Evolutionary conservation across 2,329 filamentous ascomycete species (phyloP).

Genomic region (Monilinia laxa): DNA sequence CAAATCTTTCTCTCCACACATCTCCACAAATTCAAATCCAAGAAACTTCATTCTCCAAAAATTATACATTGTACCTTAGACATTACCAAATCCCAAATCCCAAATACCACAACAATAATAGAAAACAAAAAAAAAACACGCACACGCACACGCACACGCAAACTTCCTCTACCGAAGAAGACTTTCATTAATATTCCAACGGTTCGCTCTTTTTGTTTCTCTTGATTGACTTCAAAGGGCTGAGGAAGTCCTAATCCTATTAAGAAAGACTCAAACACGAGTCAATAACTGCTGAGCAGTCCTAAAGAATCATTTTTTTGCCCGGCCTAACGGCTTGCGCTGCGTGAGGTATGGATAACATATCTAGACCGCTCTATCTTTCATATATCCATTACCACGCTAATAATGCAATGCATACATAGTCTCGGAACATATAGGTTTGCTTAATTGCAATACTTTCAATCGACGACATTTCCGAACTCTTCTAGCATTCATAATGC

Average conservation of each 20-base stretch:
- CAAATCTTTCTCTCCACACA: slow-evolving; percentile 17
- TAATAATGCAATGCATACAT: slow-evolving; percentile 35
- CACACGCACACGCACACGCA: too few relatives aligned
- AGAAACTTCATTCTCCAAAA: background rate
- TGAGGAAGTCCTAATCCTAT: slow-evolving; percentile 33
- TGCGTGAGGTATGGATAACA: slow-evolving; percentile 68
- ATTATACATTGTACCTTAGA: background rate
- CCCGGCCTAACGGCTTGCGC: slow-evolving; percentile 81
- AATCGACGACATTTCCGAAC: slow-evolving; percentile 62
- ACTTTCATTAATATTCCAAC: slow-evolving; percentile 13
- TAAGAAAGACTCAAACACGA: slow-evolving; percentile 39
- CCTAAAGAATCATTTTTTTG: slow-evolving; percentile 45
- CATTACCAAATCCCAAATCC: too few relatives aligned
- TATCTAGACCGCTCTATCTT: slow-evolving; percentile 21
- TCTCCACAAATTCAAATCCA: slow-evolving; percentile 14
- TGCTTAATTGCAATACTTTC: slow-evolving; percentile 50
- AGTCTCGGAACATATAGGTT: slow-evolving; percentile 53
- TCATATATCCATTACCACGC: slow-evolving; percentile 1
- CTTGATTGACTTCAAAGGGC: slow-evolving; percentile 28
- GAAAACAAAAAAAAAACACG: background rate
- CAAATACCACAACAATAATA: background rate
- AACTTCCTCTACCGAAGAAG: slow-evolving; percentile 20
- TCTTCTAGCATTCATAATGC: slow-evolving; percentile 71
- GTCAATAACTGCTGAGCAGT: slow-evolving; percentile 52
- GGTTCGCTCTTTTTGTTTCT: slow-evolving; percentile 12